Conservation (phyloP, 805 yeast species). For the Kluyveromyces aestuarii region DNA sequence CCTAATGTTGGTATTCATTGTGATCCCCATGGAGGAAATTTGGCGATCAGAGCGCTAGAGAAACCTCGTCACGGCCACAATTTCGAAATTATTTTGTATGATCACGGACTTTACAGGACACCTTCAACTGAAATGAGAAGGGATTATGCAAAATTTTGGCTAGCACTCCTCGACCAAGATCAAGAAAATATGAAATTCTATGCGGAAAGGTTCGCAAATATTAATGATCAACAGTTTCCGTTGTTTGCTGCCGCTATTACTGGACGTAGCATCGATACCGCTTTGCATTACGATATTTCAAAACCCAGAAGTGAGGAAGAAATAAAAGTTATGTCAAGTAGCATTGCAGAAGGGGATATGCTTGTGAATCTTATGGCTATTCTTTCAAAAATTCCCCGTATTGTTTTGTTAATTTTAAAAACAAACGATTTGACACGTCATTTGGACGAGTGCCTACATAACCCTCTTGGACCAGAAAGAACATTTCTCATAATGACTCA, state of each 20-base stretch:
- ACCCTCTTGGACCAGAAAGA: constrained; percentile 80
- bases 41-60: constrained; percentile 58
- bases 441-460: constrained; percentile 72
- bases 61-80: constrained; percentile 39
- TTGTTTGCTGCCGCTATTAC: constrained; percentile 90
- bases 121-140: constrained; percentile 70
- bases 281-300: constrained; percentile 54
- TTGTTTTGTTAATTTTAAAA: constrained; percentile 77
- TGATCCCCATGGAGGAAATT: constrained; percentile 97
- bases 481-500: constrained; percentile 83
- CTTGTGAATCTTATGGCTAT: constrained; percentile 71
- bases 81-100: constrained; percentile 86
- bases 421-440: constrained; percentile 91
- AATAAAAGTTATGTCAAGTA: constrained; percentile 53
- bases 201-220: constrained; percentile 72
- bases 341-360: constrained; percentile 53
- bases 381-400: constrained; percentile 70
- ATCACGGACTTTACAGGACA: constrained; percentile 87
- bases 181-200: constrained; percentile 56
- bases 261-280: constrained; percentile 79
- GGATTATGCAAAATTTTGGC: constrained; percentile 87
- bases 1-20: constrained; percentile 90
- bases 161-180: constrained; percentile 70
- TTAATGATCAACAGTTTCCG: constrained; percentile 68
- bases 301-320: constrained; percentile 52